Percentiles rank a stretch among this genome's conserved stretches.
Conservation (phyloP, 192 early-diverging fungal species). For the Coemansia javaensis region DNA sequence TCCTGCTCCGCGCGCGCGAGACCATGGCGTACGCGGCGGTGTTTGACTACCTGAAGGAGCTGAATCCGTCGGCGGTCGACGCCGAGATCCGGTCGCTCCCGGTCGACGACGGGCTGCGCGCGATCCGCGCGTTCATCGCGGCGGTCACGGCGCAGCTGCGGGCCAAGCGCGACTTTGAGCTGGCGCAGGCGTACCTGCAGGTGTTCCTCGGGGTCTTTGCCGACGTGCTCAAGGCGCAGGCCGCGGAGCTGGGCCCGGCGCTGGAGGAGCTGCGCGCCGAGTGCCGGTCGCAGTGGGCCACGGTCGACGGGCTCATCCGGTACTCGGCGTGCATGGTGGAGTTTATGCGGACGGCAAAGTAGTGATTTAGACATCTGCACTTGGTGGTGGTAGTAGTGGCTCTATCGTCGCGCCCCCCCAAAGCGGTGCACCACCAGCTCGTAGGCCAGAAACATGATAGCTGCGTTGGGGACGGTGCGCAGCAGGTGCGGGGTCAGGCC, state of each 20-base stretch:
- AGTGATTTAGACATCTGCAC: neutral
- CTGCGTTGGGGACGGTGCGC: slow-evolving; percentile 93
- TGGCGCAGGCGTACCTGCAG: slow-evolving; percentile 72
- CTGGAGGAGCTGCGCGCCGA: slow-evolving; percentile 40
- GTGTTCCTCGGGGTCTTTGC: slow-evolving; percentile 79
- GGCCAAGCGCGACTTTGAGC: slow-evolving; percentile 78
- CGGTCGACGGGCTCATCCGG: slow-evolving; percentile 37
- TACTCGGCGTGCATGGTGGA: slow-evolving; percentile 51
- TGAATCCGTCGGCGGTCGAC: slow-evolving; percentile 82
- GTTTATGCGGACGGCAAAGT: slow-evolving; percentile 32
- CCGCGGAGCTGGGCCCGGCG: slow-evolving; percentile 46
- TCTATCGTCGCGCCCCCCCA: too few relatives aligned
- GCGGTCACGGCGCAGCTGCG: slow-evolving; percentile 58
- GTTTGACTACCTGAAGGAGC: slow-evolving; percentile 64
- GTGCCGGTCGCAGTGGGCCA: slow-evolving; percentile 24
- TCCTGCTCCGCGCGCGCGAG: slow-evolving; percentile 55
- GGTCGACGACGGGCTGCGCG: slow-evolving; percentile 58
- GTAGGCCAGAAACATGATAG: slow-evolving; percentile 89
- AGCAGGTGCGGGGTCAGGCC: slow-evolving; percentile 93
- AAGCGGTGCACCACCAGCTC: slow-evolving; percentile 63
- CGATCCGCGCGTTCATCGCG: slow-evolving; percentile 63
- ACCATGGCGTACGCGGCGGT: slow-evolving; percentile 51
- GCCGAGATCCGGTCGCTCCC: slow-evolving; percentile 77
- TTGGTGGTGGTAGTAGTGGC: too few relatives aligned
- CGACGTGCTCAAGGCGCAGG: slow-evolving; percentile 65